A percentile compares a stretch with the other conserved stretches of the same genome.
Evolutionary conservation across 163 green algal species (phyloP).

Genomic region (Trebouxia gelatinosa): DNA sequence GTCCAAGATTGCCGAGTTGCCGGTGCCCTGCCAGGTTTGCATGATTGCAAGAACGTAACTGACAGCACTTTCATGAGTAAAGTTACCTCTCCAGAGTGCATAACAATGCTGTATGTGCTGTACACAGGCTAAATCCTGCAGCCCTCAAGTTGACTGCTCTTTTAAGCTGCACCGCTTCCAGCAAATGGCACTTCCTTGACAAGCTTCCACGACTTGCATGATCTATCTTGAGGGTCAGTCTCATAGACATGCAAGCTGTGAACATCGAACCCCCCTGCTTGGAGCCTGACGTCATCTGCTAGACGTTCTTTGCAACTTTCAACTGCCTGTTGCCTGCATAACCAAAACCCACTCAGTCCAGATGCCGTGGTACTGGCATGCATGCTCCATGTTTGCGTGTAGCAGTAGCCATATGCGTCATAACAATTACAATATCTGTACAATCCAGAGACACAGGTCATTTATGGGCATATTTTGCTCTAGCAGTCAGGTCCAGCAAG

Average conservation of each 20-base stretch:
- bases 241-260: constrained; percentile 39
- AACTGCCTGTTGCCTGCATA: constrained; percentile 7
- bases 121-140: too few species aligned
- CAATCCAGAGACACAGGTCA: background rate
- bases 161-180: too few species aligned
- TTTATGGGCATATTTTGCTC: too few species aligned
- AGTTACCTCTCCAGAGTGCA: too few species aligned
- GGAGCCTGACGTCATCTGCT: background rate
- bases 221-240: constrained; percentile 36
- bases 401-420: background rate
- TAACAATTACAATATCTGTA: background rate
- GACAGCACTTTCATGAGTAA: too few species aligned
- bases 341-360: too few species aligned
- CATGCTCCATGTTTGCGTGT: background rate
- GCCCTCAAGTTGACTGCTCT: too few species aligned
- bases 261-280: constrained; percentile 36
- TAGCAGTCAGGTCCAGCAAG: constrained; percentile 10
- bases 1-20: too few species aligned
- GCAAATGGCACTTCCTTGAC: background rate
- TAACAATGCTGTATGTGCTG: too few species aligned
- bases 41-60: too few species aligned
- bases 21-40: too few species aligned
- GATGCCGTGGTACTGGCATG: too few species aligned
- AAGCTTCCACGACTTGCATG: constrained; percentile 31
- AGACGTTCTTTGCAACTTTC: background rate